Evolutionary conservation across 208 protist genomes (phyloP).

Genomic region (Trypanosoma cruzi): DNA sequence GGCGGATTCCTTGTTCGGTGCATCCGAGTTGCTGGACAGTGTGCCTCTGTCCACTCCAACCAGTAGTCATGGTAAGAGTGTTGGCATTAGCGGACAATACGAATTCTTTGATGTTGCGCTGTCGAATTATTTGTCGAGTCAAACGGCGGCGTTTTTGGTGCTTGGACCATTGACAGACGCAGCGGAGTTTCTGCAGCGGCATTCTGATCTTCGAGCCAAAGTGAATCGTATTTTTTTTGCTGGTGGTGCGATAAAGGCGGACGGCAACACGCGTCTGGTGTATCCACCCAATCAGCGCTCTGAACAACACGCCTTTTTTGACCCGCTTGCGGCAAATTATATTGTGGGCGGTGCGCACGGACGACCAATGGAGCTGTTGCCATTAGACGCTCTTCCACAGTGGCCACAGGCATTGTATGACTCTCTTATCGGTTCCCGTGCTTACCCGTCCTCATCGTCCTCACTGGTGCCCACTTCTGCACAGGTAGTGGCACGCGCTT

Average conservation of each 20-base stretch:
- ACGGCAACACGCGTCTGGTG: constrained; percentile 48
- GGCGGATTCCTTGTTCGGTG: constrained; percentile 41
- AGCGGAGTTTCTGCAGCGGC: constrained; percentile 48
- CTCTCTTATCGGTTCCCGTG: constrained; percentile 20
- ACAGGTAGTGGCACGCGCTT: constrained; percentile 30
- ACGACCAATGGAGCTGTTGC: constrained; percentile 50
- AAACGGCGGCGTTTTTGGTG: constrained; percentile 49
- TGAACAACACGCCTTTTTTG: constrained; percentile 76
- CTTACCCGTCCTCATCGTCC: background rate
- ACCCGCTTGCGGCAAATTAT: constrained; percentile 62
- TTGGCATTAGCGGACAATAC: constrained; percentile 15
- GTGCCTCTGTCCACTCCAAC: background rate
- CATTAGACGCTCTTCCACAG: constrained; percentile 39
- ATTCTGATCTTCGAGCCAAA: constrained; percentile 22
- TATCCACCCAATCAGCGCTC: constrained; percentile 40
- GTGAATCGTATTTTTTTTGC: constrained; percentile 45
- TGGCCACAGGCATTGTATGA: constrained; percentile 44
- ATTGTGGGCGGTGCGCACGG: constrained; percentile 43
- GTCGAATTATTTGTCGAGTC: constrained; percentile 22
- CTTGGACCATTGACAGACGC: constrained; percentile 70
- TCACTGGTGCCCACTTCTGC: background rate
- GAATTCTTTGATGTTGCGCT: constrained; percentile 40
- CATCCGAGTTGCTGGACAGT: constrained; percentile 19
- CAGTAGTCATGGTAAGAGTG: background rate
- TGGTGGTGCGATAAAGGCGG: constrained; percentile 49